phyloP scores from a whole-genome alignment of 805 yeast species.

The Candida xyloterini region DNA sequence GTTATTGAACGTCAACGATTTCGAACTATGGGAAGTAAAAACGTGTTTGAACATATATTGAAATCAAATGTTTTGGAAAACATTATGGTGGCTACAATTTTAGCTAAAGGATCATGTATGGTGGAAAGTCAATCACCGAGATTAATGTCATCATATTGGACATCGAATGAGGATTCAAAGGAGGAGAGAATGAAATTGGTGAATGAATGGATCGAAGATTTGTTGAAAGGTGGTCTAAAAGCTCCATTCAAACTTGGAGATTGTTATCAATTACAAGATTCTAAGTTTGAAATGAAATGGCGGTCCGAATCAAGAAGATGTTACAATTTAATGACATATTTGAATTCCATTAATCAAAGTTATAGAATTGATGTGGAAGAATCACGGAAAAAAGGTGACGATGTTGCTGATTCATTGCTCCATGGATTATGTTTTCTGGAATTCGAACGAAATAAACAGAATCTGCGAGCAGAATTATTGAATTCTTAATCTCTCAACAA shows the following conservation, averaged over 20 bases:
- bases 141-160: constrained; percentile 34
- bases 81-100: constrained; percentile 35
- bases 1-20: constrained; percentile 57
- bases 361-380: constrained; percentile 10
- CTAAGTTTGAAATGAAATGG: background rate
- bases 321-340: constrained; percentile 24
- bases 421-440: constrained; percentile 52
- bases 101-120: constrained; percentile 7
- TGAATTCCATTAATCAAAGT: constrained; percentile 21
- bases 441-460: constrained; percentile 38
- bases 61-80: constrained; percentile 54
- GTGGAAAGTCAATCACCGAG: constrained; percentile 27
- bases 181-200: constrained; percentile 27
- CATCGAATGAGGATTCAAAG: constrained; percentile 19
- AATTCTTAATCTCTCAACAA: constrained; percentile 20
- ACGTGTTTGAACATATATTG: constrained; percentile 49
- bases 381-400: constrained; percentile 50
- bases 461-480: constrained; percentile 8
- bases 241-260: constrained; percentile 7
- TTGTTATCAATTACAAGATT: background rate
- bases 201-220: constrained; percentile 24
- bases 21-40: constrained; percentile 44
- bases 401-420: constrained; percentile 60
- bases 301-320: constrained; percentile 23
- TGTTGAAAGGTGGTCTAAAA: constrained; percentile 1